phyloP scores from a whole-genome alignment of 352 stramenopile genomes.

The Thalassiosira oceanica region DNA sequence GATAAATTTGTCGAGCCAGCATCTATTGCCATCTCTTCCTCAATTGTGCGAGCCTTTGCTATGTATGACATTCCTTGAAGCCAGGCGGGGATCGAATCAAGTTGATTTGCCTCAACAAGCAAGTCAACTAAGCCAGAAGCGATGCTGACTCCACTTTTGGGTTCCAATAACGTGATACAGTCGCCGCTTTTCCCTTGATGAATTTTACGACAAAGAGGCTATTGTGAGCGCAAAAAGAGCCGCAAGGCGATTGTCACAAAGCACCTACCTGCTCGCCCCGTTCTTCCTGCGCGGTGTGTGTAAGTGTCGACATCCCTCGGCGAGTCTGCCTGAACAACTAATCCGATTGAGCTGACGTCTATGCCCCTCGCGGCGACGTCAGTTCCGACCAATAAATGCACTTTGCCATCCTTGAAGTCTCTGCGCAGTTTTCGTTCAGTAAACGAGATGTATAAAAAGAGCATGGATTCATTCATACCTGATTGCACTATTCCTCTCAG shows the following conservation, averaged over 20 bases:
- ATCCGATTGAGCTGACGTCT: conserved; percentile 95
- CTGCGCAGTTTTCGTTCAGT: no score
- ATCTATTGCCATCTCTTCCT: conserved; percentile 33
- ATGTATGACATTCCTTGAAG: conserved; percentile 26
- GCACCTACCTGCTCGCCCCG: conserved; percentile 97
- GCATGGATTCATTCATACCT: no score
- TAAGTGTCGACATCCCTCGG: conserved; percentile 93
- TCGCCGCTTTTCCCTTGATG: no score
- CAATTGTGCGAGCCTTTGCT: conserved; percentile 13
- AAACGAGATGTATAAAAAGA: no score
- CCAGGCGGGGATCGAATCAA: conserved; percentile 25
- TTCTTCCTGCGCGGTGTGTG: conserved; percentile 98
- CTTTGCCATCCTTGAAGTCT: conserved; percentile 91
- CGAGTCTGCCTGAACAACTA: conserved; percentile 98
- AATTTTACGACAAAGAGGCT: no score
- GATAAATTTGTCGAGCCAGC: conserved; percentile 3
- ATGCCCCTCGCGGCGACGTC: conserved; percentile 97
- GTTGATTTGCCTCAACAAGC: conserved; percentile 21
- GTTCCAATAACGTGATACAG: conserved; percentile 90
- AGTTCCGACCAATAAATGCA: conserved; percentile 96
- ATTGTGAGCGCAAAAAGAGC: no score
- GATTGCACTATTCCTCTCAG: conserved; percentile 92
- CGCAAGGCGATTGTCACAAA: no score
- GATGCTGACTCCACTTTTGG: conserved; percentile 62
- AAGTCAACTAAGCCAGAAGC: conserved; percentile 27